A percentile compares a stretch with the other conserved stretches of the same genome.
phyloP scores from a whole-genome alignment of 2,329 filamentous ascomycete species.

The Leptographium procerum region DNA sequence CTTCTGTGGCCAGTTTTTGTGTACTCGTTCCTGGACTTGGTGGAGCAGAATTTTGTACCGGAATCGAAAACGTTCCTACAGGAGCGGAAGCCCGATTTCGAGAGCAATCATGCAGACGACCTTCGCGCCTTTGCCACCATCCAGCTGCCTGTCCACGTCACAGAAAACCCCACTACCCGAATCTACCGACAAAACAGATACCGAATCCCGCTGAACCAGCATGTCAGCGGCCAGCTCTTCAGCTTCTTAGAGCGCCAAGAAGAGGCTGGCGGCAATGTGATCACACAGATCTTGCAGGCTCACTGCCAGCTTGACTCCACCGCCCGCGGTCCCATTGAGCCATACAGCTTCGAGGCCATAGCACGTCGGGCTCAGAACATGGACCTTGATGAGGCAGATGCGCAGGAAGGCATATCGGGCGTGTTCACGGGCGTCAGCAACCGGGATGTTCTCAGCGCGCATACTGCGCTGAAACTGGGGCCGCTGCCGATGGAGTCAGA shows the following conservation, averaged over 20 bases:
- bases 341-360: slow-evolving; percentile 51
- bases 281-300: slow-evolving; percentile 59
- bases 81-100: slow-evolving; percentile 56
- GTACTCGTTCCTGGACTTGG: slow-evolving; percentile 77
- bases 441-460: slow-evolving; percentile 46
- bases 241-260: slow-evolving; percentile 83
- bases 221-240: slow-evolving; percentile 71
- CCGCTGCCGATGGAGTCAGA: slow-evolving; percentile 74
- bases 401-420: slow-evolving; percentile 53
- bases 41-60: slow-evolving; percentile 57
- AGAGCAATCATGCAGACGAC: slow-evolving; percentile 69
- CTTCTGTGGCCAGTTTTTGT: slow-evolving; percentile 90
- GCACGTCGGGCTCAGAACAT: slow-evolving; percentile 45
- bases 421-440: slow-evolving; percentile 51
- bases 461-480: slow-evolving; percentile 59
- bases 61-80: slow-evolving; percentile 67
- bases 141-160: slow-evolving; percentile 64
- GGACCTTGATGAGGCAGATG: slow-evolving; percentile 51
- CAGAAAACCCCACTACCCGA: slow-evolving; percentile 65
- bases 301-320: slow-evolving; percentile 49
- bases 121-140: slow-evolving; percentile 64
- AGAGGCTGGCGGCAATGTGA: slow-evolving; percentile 65
- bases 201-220: slow-evolving; percentile 75
- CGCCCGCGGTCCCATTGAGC: slow-evolving; percentile 50
- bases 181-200: slow-evolving; percentile 83